Evolutionary conservation across 2,329 filamentous ascomycete genomes (phyloP), one percentile per base, ranked within the genome.

Genomic region (Fusarium nodosum): DNA sequence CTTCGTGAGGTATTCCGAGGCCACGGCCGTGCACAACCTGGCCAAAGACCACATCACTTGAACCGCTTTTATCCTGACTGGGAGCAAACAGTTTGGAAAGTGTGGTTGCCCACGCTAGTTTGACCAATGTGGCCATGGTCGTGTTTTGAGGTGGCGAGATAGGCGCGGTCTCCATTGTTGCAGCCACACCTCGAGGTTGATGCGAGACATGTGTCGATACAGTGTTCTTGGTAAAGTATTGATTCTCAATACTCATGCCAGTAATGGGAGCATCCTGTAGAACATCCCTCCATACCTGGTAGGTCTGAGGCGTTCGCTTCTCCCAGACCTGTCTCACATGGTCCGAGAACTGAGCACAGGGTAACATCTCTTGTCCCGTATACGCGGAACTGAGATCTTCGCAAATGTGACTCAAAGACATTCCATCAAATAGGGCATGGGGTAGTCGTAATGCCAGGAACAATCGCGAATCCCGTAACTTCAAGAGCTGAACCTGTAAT

Each of bases 341-440:
- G 28, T 59, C 50, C 10, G 56, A 47, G 22, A 59, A 59, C 20
- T 59, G 56, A 26, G 33, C 33, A 41, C 48, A 59, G 3, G 56
- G 33, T 4, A 10, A 1, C 22, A 55, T 22, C 7, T 8, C 18
- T 18, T 26, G n/a, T 12, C 48, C 48, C 10, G 20, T 46, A 4
- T 59, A 59, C 11, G 41, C 50, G 6, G 56, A 39, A 22, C 48
- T 58, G 4, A 58, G n/a, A 13, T 59, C 42, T 2, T 55, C 33
- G 10, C 56, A 59, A 10, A 59, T 41, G 13, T 22, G 55, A 15
- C 34, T 59, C 20, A 59, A 15, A 1, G 56, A 59, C 41, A 59
- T 41, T 2, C 56, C 56, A 15, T 59, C 56, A 30, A 59, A 55
- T 8, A 55, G 18, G 2, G 50, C 56, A 55, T 59, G 56, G 12